Conservation (phyloP, 805 yeast species). For the Kodamaea neixiangensis region DNA sequence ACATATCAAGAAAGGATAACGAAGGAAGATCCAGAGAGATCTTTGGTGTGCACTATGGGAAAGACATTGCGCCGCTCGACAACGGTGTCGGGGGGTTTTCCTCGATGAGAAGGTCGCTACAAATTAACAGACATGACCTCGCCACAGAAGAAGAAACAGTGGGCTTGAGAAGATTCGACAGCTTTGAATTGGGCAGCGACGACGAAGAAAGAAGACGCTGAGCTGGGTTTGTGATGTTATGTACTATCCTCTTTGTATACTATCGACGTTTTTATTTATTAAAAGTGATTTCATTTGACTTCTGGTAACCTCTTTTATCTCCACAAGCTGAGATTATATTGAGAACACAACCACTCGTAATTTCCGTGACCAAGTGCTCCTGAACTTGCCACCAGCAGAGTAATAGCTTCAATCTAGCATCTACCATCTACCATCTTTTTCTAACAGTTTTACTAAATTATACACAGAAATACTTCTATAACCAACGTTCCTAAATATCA, state of each 20-base stretch:
- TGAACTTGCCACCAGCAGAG: not conserved
- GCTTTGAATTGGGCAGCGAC: constrained; percentile 52
- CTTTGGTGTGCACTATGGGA: constrained; percentile 56
- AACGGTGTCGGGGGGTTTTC: constrained; percentile 74
- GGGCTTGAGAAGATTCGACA: constrained; percentile 61
- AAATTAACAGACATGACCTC: constrained; percentile 48
- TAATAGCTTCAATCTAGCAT: too few species aligned
- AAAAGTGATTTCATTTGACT: not conserved
- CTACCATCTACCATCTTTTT: too few species aligned
- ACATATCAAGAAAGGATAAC: constrained; percentile 68
- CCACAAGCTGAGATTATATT: too few species aligned
- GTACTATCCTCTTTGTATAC: not conserved
- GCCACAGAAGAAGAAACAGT: constrained; percentile 48
- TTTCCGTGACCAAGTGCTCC: not conserved
- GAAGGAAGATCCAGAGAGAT: constrained; percentile 56
- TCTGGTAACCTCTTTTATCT: not conserved
- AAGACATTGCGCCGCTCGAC: constrained; percentile 68
- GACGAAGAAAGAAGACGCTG: constrained; percentile 28
- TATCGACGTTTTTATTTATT: not conserved
- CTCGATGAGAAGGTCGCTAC: constrained; percentile 77
- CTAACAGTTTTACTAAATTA: not conserved
- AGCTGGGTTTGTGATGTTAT: not conserved
- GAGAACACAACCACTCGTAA: not conserved
- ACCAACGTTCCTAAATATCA: constrained; percentile 64
- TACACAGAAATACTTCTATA: constrained; percentile 9